Evolutionary conservation across 768 basidiomycete species (phyloP).

Genomic region (Peribolospora baueri): DNA sequence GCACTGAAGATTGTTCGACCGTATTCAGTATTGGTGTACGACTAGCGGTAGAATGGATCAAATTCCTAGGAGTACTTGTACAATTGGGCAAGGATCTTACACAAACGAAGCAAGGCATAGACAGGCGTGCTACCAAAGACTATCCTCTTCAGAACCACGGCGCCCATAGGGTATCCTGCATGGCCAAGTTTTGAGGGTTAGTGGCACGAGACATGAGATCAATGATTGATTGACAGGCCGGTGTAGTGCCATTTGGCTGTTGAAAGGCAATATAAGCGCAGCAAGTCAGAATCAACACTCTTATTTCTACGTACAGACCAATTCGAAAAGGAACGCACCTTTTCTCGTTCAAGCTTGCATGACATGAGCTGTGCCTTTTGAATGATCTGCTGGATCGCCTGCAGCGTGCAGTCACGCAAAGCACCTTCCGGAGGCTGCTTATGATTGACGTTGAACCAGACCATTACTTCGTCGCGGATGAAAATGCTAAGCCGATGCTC

Average conservation of each 20-base stretch:
- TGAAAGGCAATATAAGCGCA: conserved; percentile 8
- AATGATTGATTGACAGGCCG: conserved; percentile 44
- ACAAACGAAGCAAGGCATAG: too few species aligned
- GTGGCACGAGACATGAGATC: conserved; percentile 65
- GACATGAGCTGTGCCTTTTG: conserved; percentile 61
- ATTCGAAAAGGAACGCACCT: conserved; percentile 24
- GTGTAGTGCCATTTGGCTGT: conserved; percentile 17
- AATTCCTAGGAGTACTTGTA: too few species aligned
- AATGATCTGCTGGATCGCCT: conserved; percentile 42
- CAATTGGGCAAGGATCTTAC: too few species aligned
- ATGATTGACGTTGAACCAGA: conserved; percentile 37
- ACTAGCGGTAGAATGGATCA: too few species aligned
- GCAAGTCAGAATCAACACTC: conserved; percentile 10
- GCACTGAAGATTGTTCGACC: too few species aligned
- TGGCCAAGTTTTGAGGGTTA: conserved; percentile 57
- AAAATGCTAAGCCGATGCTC: conserved; percentile 80
- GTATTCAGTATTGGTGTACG: too few species aligned
- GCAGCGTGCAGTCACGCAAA: conserved; percentile 23
- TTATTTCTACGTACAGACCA: conserved; percentile 9
- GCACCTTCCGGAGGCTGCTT: conserved; percentile 35
- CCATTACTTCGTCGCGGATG: conserved; percentile 70
- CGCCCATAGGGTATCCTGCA: conserved; percentile 61
- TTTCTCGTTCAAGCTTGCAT: conserved; percentile 65
- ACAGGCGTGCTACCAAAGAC: too few species aligned
- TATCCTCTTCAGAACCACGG: conserved; percentile 35